phyloP scores from a whole-genome alignment of 177 flowering plant species.

The Telopea speciosissima region DNA sequence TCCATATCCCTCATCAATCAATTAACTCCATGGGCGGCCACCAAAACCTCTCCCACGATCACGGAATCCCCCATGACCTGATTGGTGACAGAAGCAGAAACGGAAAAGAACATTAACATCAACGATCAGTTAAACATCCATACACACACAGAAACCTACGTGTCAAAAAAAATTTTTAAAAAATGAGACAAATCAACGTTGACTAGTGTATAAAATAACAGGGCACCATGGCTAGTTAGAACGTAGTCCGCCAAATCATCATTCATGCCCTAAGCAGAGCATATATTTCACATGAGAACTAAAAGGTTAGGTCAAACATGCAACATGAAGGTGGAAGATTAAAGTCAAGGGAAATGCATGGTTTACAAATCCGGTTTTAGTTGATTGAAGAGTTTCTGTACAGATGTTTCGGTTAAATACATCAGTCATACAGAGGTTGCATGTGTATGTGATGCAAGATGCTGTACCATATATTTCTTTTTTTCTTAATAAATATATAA shows the following conservation, averaged over 20 bases:
- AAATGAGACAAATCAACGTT: no score
- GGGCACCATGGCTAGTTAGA: no score
- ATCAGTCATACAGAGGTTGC: not conserved
- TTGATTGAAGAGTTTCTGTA: not conserved
- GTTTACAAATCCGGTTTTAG: no score
- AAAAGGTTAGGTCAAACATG: no score
- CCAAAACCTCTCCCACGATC: slow-evolving; percentile 84
- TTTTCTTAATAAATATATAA: not conserved
- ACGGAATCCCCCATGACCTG: slow-evolving; percentile 69
- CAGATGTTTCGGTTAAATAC: not conserved
- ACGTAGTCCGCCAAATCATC: no score
- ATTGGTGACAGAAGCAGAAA: not conserved
- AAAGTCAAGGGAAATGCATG: no score
- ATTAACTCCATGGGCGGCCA: slow-evolving; percentile 55
- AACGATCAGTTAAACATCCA: not conserved
- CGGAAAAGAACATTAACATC: not conserved
- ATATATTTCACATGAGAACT: no score
- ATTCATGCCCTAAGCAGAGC: no score
- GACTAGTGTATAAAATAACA: no score
- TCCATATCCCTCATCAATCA: not conserved
- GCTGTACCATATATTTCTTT: not conserved
- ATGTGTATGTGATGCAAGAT: not conserved
- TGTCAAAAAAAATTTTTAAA: no score
- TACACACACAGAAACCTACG: no score
- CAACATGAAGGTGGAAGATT: no score